Percentiles rank a stretch among this genome's conserved stretches.
Evolutionary conservation across 768 basidiomycete species (phyloP).

Genomic region (Mrakia frigida): DNA sequence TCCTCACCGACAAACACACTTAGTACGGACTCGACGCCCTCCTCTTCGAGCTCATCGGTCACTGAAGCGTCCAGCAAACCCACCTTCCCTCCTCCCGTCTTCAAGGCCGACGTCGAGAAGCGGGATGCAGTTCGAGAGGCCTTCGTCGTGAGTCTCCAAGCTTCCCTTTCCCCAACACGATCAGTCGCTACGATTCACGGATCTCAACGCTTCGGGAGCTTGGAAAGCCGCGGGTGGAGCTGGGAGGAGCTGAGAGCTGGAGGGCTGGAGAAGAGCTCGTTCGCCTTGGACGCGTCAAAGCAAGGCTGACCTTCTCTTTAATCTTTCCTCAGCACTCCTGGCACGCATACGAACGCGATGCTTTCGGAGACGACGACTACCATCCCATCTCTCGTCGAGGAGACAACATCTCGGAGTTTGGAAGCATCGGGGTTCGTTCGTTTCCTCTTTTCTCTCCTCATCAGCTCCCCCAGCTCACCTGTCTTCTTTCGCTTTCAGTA

Average conservation of each 20-base stretch:
- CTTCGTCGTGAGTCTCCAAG: constrained; percentile 58
- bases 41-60: background rate
- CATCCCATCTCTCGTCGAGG: constrained; percentile 73
- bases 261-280: background rate
- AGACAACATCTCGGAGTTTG: constrained; percentile 64
- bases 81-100: constrained; percentile 33
- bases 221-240: too few species aligned
- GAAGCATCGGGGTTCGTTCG: constrained; percentile 59
- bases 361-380: constrained; percentile 70
- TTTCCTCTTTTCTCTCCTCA: background rate
- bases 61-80: background rate
- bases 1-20: background rate
- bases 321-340: constrained; percentile 64
- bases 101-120: constrained; percentile 58
- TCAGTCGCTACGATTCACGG: too few species aligned
- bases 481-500: constrained; percentile 46
- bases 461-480: background rate
- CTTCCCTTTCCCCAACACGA: too few species aligned
- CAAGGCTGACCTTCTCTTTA: constrained; percentile 21
- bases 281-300: background rate
- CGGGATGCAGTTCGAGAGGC: constrained; percentile 69
- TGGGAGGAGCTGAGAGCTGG: background rate
- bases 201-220: too few species aligned
- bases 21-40: background rate
- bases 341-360: constrained; percentile 78